These are phyloP conservation scores for Backusella tuberculispora DNA, from an alignment of 192 early-diverging fungal genomes.

Conservation along the genomic window DNA sequence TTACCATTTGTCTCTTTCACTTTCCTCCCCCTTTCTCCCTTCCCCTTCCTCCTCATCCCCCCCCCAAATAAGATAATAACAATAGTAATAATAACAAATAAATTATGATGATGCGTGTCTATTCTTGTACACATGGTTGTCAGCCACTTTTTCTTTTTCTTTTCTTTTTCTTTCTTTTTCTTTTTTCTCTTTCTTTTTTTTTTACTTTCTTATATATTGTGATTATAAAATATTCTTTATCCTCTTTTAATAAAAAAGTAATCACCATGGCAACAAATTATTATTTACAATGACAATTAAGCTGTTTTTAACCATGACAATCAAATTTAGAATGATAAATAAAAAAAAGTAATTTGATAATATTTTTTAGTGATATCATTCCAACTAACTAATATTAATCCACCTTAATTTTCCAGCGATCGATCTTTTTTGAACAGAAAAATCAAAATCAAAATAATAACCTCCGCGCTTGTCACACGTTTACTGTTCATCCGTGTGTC, in stretches of 20 bases:
- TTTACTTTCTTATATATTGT: neutral
- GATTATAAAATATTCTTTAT: too few species aligned
- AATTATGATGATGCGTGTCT: conserved; percentile 17
- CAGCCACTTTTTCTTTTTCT: conserved; percentile 17
- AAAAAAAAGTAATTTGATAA: too few species aligned
- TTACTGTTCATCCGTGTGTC: conserved; percentile 10
- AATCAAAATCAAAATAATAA: neutral
- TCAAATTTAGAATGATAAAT: too few species aligned
- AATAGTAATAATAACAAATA: neutral
- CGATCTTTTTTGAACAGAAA: conserved; percentile 17
- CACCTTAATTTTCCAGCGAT: neutral
- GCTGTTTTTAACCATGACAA: too few species aligned
- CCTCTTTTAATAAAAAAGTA: too few species aligned
- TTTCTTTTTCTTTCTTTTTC: neutral
- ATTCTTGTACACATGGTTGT: neutral
- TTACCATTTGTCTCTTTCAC: neutral
- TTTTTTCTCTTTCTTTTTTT: neutral
- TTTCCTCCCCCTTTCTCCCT: neutral
- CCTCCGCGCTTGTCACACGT: conserved; percentile 14
- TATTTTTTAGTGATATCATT: neutral
- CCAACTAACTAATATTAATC: neutral
- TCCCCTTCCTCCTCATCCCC: neutral
- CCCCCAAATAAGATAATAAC: conserved; percentile 16
- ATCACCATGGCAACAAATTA: too few species aligned
- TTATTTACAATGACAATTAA: too few species aligned